Conservation (phyloP, 2,329 filamentous ascomycete genomes). For the Trichoderma atrobrunneum region DNA sequence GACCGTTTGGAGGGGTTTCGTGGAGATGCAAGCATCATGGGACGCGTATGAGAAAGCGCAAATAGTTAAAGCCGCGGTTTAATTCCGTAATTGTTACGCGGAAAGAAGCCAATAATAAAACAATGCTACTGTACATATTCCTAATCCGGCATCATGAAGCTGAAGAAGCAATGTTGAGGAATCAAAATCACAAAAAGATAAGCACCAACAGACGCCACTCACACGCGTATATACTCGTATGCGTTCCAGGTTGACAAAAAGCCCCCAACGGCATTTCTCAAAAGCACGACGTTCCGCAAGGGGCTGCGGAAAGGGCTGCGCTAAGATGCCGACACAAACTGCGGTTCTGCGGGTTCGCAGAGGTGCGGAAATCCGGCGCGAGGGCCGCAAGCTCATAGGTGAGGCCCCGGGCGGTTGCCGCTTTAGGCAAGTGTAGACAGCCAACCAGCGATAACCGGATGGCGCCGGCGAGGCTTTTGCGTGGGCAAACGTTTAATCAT, state of each 20-base stretch:
- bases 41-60: neutral
- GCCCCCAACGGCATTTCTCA: neutral
- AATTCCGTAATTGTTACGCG: neutral
- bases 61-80: neutral
- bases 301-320: neutral
- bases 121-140: neutral
- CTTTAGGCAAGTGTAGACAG: constrained; percentile 4
- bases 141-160: neutral
- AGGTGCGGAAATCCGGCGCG: neutral
- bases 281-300: no score
- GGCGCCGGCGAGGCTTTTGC: neutral
- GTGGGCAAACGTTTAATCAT: neutral
- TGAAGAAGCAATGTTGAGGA: neutral
- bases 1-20: neutral
- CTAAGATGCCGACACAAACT: neutral
- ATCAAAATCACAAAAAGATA: neutral
- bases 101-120: neutral
- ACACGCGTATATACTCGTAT: neutral
- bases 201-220: neutral
- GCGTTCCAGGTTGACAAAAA: neutral
- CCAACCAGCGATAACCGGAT: neutral
- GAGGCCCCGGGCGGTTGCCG: neutral
- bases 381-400: neutral
- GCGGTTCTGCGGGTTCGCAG: neutral
- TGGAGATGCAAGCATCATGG: neutral